A percentile compares a stretch with the other conserved stretches of the same genome.
Evolutionary conservation across 2,329 filamentous ascomycete genomes (phyloP).

Genomic region (Keithomyces neogunnii): DNA sequence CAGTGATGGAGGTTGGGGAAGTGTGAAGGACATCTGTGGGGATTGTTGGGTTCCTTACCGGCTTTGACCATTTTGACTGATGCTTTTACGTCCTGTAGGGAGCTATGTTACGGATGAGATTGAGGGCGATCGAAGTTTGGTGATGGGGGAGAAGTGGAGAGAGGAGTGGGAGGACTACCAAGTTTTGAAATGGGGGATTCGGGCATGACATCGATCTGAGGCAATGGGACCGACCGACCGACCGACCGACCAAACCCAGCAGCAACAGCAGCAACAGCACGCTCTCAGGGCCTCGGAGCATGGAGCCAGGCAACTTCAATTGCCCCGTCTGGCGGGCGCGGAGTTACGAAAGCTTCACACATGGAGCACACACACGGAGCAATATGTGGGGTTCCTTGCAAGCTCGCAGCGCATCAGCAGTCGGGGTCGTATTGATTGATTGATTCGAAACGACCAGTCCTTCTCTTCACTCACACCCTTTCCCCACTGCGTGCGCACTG

Average conservation of each 20-base stretch:
- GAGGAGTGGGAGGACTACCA: constrained; percentile 9
- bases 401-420: no score
- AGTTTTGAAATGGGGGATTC: not conserved
- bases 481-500: no score
- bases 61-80: constrained; percentile 95
- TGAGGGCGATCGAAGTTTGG: constrained; percentile 2
- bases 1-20: no score
- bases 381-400: not conserved
- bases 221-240: no score
- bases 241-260: no score
- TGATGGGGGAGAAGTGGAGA: constrained; percentile 9
- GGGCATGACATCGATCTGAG: not conserved
- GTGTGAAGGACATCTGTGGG: not conserved
- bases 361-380: not conserved
- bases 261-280: not conserved
- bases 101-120: not conserved
- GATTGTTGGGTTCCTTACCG: constrained; percentile 45
- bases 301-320: not conserved
- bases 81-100: constrained; percentile 23
- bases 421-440: no score
- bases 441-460: no score
- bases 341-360: not conserved
- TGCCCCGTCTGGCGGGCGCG: not conserved
- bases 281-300: not conserved
- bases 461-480: no score